Percentiles rank a stretch among this genome's conserved stretches.
Evolutionary conservation across 805 yeast species (phyloP).

Genomic region (Metschnikowia corniflorae): DNA sequence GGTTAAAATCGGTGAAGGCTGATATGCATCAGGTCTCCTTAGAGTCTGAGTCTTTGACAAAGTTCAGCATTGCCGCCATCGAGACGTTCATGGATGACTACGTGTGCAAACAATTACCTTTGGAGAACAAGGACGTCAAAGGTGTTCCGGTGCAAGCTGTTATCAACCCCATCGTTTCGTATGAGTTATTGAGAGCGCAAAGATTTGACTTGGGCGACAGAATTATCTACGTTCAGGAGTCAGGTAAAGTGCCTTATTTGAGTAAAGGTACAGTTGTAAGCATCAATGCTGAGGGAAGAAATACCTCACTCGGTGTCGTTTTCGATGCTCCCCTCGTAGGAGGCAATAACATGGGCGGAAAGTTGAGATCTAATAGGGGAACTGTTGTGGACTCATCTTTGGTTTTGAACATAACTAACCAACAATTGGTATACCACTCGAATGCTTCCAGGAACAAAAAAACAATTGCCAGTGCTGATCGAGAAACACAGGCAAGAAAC

Average conservation of each 20-base stretch:
- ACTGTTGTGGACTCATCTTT: conserved; percentile 76
- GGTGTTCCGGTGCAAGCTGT: conserved; percentile 86
- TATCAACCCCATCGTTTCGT: conserved; percentile 69
- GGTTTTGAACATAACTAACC: conserved; percentile 70
- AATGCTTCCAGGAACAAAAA: conserved; percentile 50
- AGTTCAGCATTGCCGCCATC: conserved; percentile 58
- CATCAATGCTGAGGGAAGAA: conserved; percentile 52
- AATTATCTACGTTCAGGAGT: conserved; percentile 75
- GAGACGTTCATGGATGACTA: conserved; percentile 57
- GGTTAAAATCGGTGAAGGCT: conserved; percentile 47
- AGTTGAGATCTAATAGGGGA: conserved; percentile 76
- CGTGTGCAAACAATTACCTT: conserved; percentile 41
- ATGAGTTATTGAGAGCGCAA: conserved; percentile 69
- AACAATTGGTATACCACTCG: conserved; percentile 74
- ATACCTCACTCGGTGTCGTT: conserved; percentile 67
- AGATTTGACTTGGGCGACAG: conserved; percentile 85
- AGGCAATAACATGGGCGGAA: conserved; percentile 79
- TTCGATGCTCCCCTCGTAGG: conserved; percentile 82
- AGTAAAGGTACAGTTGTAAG: conserved; percentile 88
- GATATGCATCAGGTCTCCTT: conserved; percentile 61
- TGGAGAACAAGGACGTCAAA: conserved; percentile 54
- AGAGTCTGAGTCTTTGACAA: conserved; percentile 75
- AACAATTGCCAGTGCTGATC: conserved; percentile 24
- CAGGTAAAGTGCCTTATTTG: conserved; percentile 86
- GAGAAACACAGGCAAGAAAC: conserved; percentile 11